Evolutionary conservation across 208 protist genomes (phyloP).

Genomic region (Angomonas deanei): DNA sequence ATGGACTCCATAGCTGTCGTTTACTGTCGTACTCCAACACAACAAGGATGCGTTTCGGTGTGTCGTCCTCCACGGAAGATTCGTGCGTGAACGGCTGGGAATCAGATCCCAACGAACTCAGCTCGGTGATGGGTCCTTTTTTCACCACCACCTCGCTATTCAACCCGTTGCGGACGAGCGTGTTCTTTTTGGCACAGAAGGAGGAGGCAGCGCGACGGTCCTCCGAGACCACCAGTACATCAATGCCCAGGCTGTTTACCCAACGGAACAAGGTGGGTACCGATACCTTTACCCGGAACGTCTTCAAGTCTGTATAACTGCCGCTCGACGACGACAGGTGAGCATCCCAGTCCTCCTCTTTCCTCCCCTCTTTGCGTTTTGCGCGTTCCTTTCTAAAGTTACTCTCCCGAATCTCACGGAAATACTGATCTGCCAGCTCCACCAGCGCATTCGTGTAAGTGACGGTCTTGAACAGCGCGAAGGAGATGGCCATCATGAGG

Average conservation of each 20-base stretch:
- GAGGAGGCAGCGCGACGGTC: conserved; percentile 32
- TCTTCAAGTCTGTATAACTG: background rate
- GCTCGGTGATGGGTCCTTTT: background rate
- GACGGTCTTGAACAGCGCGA: conserved; percentile 50
- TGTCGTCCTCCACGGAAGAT: background rate
- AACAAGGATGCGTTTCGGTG: conserved; percentile 27
- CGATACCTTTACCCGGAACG: conserved; percentile 5
- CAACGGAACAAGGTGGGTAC: conserved; percentile 30
- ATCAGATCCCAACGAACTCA: too few relatives aligned
- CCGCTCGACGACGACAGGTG: background rate
- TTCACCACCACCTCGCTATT: background rate
- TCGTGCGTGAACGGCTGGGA: background rate
- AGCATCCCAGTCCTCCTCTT: background rate
- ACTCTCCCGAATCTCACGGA: background rate
- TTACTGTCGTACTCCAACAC: conserved; percentile 45
- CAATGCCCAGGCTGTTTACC: conserved; percentile 36
- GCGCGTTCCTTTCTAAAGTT: background rate
- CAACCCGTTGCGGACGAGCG: conserved; percentile 16
- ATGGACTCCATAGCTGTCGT: conserved; percentile 38
- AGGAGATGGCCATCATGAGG: conserved; percentile 42
- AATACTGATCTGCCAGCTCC: conserved; percentile 4
- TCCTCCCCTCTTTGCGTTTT: background rate
- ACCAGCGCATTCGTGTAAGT: conserved; percentile 49
- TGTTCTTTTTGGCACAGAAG: conserved; percentile 29
- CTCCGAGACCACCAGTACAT: conserved; percentile 32